Conservation (phyloP, 371 early-diverging fungal species). For the Mucor racemosus region DNA sequence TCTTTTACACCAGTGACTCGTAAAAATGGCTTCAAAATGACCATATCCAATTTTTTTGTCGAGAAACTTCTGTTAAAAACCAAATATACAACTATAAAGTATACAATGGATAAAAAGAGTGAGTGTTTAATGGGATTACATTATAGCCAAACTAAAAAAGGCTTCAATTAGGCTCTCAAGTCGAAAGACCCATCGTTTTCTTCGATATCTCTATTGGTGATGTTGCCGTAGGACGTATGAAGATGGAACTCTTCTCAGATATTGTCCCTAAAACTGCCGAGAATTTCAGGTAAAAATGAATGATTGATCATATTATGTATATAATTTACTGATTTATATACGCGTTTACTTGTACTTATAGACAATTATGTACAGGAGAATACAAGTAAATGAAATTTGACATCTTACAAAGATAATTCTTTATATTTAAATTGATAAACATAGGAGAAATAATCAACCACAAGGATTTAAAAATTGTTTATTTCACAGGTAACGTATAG, state of each 20-base stretch:
- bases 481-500: constrained; percentile 80
- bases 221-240: constrained; percentile 86
- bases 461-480: constrained; percentile 89
- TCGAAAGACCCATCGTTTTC: constrained; percentile 70
- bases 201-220: constrained; percentile 81
- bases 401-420: not conserved
- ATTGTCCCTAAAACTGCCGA: constrained; percentile 97
- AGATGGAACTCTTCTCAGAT: constrained; percentile 95
- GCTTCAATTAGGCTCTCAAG: constrained; percentile 20
- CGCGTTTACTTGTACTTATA: constrained; percentile 7
- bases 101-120: constrained; percentile 18
- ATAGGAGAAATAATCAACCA: constrained; percentile 73
- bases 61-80: not conserved
- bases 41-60: not conserved
- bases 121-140: not conserved
- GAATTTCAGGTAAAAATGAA: constrained; percentile 75
- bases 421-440: not conserved
- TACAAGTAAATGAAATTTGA: constrained; percentile 58
- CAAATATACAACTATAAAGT: not conserved
- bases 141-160: not conserved
- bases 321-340: not conserved
- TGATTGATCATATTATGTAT: not conserved
- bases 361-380: constrained; percentile 94
- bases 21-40: not conserved
- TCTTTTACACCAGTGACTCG: not conserved